A percentile compares a stretch with the other conserved stretches of the same genome.
These are phyloP conservation scores for Ophiocordyceps sinensis DNA, from an alignment of 2,329 filamentous ascomycete species.

Conservation along the genomic window DNA sequence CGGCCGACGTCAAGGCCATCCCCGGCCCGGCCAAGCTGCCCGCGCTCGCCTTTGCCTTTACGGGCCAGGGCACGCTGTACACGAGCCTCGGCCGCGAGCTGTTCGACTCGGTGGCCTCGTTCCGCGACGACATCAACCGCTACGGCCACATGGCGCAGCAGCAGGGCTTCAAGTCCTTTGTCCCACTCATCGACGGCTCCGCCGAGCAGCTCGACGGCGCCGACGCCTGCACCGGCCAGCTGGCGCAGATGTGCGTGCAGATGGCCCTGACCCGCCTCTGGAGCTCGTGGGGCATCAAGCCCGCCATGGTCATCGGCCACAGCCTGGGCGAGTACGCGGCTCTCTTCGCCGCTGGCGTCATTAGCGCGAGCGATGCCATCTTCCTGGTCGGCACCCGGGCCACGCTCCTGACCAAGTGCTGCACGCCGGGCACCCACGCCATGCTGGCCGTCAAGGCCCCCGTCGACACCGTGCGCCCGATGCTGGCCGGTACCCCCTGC, in stretches of 20 bases:
- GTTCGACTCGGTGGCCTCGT: conserved; percentile 13
- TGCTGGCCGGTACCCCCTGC: conserved; percentile 21
- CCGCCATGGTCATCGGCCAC: conserved; percentile 43
- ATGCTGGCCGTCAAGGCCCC: conserved; percentile 34
- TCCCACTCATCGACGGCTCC: conserved; percentile 26
- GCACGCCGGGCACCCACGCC: conserved; percentile 52
- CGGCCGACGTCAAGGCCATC: not conserved
- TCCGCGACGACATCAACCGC: conserved; percentile 17
- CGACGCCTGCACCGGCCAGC: conserved; percentile 18
- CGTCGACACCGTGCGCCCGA: conserved; percentile 17
- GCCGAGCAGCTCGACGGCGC: conserved; percentile 34
- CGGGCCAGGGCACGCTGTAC: conserved; percentile 27
- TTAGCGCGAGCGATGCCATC: conserved; percentile 58
- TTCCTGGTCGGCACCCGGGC: conserved; percentile 58
- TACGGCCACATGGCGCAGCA: conserved; percentile 16
- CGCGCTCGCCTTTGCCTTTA: conserved; percentile 27
- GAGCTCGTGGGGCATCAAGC: conserved; percentile 37
- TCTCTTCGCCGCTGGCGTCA: conserved; percentile 55
- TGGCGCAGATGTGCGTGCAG: conserved; percentile 39
- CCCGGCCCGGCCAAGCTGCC: not conserved
- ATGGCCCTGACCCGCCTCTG: conserved; percentile 43
- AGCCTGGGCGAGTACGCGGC: conserved; percentile 24
- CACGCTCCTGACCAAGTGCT: conserved; percentile 48
- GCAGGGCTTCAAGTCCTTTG: conserved; percentile 22
- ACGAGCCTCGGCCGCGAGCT: conserved; percentile 18